phyloP scores from a whole-genome alignment of 768 basidiomycete species.

The Termitomyces titanicus region DNA sequence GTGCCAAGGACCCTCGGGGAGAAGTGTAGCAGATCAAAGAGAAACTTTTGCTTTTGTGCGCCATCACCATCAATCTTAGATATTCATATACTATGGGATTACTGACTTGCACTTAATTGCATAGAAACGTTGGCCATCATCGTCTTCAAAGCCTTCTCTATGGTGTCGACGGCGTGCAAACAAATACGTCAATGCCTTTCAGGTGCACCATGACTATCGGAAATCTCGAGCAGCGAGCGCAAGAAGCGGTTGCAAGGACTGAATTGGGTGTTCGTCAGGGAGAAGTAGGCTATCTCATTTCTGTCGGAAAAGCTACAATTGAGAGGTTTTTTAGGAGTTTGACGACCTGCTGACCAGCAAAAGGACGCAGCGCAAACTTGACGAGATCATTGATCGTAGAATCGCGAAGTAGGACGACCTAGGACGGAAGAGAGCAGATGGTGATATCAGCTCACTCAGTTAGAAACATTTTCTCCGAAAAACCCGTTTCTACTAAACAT shows the following conservation, averaged over 20 bases:
- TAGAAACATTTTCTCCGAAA: too few relatives aligned
- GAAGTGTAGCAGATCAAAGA: slow-evolving; percentile 1
- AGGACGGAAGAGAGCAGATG: too few relatives aligned
- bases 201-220: neutral
- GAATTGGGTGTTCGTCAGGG: neutral
- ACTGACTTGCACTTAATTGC: neutral
- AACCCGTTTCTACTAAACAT: too few relatives aligned
- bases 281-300: neutral
- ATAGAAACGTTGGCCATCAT: neutral
- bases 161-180: neutral
- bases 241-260: slow-evolving; percentile 1
- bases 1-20: neutral
- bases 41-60: slow-evolving; percentile 1
- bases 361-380: slow-evolving; percentile 9
- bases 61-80: neutral
- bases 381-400: slow-evolving; percentile 12
- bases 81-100: neutral
- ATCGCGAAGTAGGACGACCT: too few relatives aligned
- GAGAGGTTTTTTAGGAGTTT: neutral
- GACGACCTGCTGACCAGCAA: neutral
- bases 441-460: too few relatives aligned
- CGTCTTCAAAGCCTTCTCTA: neutral
- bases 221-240: neutral
- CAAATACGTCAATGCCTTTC: slow-evolving; percentile 7
- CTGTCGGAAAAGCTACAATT: neutral